Conservation (phyloP, 129 eudicot species). For the Calendula officinalis region DNA sequence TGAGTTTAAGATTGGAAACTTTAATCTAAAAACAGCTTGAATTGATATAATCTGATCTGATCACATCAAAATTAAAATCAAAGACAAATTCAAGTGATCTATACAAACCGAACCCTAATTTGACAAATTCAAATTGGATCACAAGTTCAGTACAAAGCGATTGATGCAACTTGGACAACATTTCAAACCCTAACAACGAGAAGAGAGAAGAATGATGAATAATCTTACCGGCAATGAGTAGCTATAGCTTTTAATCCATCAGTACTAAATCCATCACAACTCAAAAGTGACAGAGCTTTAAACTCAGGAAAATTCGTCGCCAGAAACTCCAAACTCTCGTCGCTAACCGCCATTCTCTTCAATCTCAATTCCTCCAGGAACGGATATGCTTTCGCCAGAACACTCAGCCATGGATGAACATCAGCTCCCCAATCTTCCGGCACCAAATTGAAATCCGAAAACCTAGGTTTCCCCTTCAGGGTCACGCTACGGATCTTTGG, state of each 20-base stretch:
- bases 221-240: constrained; percentile 57
- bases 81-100: constrained; percentile 10
- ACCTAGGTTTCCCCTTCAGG: constrained; percentile 65
- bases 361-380: constrained; percentile 63
- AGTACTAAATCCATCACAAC: constrained; percentile 74
- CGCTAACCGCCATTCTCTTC: constrained; percentile 63
- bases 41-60: neutral
- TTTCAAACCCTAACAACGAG: neutral
- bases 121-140: neutral
- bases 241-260: constrained; percentile 65
- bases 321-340: constrained; percentile 68
- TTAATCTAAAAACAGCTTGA: constrained; percentile 3
- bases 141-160: too few species aligned
- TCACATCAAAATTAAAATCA: constrained; percentile 2
- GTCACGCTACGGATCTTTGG: constrained; percentile 52
- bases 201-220: neutral
- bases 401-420: constrained; percentile 54
- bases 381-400: constrained; percentile 56
- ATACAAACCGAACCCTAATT: neutral
- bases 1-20: neutral
- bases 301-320: constrained; percentile 50
- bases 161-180: too few species aligned
- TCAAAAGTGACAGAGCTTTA: constrained; percentile 50
- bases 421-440: constrained; percentile 68
- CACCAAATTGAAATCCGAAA: constrained; percentile 69